Percentiles rank a stretch among this genome's conserved stretches.
Evolutionary conservation across 2,329 filamentous ascomycete genomes (phyloP).

Genomic region (Pezicula neosporulosa): DNA sequence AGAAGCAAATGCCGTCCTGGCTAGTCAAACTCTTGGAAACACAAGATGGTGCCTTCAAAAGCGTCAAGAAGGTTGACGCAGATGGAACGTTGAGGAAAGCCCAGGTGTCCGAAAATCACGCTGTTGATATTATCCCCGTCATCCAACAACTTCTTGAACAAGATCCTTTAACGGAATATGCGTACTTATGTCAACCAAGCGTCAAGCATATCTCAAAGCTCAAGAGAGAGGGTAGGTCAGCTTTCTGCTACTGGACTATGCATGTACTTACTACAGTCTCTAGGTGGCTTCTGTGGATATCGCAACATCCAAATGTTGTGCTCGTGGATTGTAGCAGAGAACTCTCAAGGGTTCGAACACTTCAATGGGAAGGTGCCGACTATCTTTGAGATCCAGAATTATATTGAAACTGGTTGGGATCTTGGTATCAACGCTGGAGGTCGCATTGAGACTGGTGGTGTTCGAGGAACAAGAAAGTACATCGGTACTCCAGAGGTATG

Average conservation of each 20-base stretch:
- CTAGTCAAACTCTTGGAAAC: constrained; percentile 58
- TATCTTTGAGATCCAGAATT: constrained; percentile 79
- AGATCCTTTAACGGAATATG: constrained; percentile 60
- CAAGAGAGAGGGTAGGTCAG: constrained; percentile 59
- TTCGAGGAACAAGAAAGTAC: constrained; percentile 86
- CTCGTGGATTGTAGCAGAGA: constrained; percentile 67
- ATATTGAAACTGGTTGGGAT: constrained; percentile 88
- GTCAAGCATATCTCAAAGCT: constrained; percentile 82
- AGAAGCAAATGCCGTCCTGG: constrained; percentile 72
- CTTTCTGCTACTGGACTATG: background rate
- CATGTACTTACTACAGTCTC: background rate
- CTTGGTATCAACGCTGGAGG: constrained; percentile 73
- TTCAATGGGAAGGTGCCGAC: constrained; percentile 65
- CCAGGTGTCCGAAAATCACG: constrained; percentile 42
- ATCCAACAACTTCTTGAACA: constrained; percentile 61
- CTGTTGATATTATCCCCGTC: constrained; percentile 54
- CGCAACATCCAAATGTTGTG: constrained; percentile 90
- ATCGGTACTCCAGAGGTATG: constrained; percentile 87
- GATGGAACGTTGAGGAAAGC: constrained; percentile 39
- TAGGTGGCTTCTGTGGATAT: constrained; percentile 90
- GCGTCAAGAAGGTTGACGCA: constrained; percentile 44
- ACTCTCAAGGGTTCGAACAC: constrained; percentile 51
- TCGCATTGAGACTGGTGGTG: constrained; percentile 78
- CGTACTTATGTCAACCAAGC: constrained; percentile 75
- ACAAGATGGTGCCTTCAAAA: constrained; percentile 49